Evolutionary conservation across 2,329 filamentous ascomycete species (phyloP), one percentile per base, ranked within the genome.

Genomic region (Pseudocercospora crystallina): DNA sequence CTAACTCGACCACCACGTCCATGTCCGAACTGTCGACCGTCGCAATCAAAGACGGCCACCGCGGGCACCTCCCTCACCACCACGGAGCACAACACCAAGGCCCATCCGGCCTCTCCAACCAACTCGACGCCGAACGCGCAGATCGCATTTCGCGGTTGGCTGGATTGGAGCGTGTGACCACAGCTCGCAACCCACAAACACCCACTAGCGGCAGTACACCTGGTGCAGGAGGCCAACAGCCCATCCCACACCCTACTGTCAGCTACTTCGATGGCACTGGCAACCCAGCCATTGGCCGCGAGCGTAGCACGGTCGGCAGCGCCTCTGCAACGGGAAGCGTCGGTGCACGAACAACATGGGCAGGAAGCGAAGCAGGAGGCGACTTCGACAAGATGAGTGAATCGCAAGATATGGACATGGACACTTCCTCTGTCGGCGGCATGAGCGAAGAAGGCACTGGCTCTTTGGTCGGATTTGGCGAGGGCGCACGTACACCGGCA

Each of bases 41-140:
- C 10, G 92, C 92, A 44, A 96, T 96, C 78, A 96, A 96, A 73
- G 92, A 97, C 68, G 92, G 92, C 62, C 90, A 96, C 66, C 88
- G 90, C 54, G 92, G 92, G 57, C 84, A 90, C 66, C 79, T 86
- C 26, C 82, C 84, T 26, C 80, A 84, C 48, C 73, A 77, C 50
- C 20, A 26, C 20, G 20, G 20, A 26, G 20, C 20, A 7, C 79
- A 81, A 49, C 45, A 53, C 51, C 79, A 81, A 52, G 54, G 56
- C 42, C 30, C 43, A 13, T 69, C 82, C 2, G 86, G 43, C 40
- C 54, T 70, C 71, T 51, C 77, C 80, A 71, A 77, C 76, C n/a
- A 69, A 69, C 32, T 71, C 82, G 5, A 86, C 84, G 14, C 61
- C 57, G 47, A 61, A 42, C 57, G 57, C 63, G 59, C 92, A 86